Evolutionary conservation across 495 filamentous ascomycete genomes (phyloP), one percentile per base, ranked within the genome.

Genomic region (Aspergillus asperescens): DNA sequence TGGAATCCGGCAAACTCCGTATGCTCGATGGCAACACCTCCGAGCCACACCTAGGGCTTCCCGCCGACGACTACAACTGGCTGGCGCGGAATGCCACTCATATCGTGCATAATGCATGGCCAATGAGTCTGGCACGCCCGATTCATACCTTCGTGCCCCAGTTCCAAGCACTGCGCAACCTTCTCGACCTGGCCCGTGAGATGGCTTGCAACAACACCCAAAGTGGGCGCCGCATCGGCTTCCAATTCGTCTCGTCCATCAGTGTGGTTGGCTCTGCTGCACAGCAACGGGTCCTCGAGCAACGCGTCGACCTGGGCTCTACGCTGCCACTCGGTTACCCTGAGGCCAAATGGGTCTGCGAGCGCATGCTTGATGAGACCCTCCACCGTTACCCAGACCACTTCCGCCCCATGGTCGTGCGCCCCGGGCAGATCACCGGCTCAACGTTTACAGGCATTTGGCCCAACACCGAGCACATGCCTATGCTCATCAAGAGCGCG

Each of bases 101-200:
- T 40, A 71, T 82, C 18, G 56, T 81, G 23, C 79, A 82, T 57
- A 81, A 79, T 48, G 79, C 77, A 1, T 81, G 78, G 78, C 75
- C 72, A 0, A 81, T 82, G 78, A 76, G 63, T 54, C 66, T 44
- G 25, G 77, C 62, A 29, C 61, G 77, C 4, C 67, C 74, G 0
- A 13, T 82, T 0, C 55, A 63, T 3, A 67, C 54, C 10, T 78
- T 78, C 40, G 75, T 77, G 47, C 34, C 70, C 0, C 78, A 81
- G 50, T 77, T 84, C 56, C 54, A 64, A 13, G 50, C 65, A 7
- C 63, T 80, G 61, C 63, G 66, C 3, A 76, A 77, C 49, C 59
- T 82, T 1, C 42, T 80, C 25, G 63, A 76, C 38, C 61, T 82
- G 9, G 74, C 74, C 0, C 22, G 56, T 0, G 71, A 66, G 0